Base-by-base conservation (phyloP, 208 protist species). In the Entamoeba moshkovskii region DNA sequence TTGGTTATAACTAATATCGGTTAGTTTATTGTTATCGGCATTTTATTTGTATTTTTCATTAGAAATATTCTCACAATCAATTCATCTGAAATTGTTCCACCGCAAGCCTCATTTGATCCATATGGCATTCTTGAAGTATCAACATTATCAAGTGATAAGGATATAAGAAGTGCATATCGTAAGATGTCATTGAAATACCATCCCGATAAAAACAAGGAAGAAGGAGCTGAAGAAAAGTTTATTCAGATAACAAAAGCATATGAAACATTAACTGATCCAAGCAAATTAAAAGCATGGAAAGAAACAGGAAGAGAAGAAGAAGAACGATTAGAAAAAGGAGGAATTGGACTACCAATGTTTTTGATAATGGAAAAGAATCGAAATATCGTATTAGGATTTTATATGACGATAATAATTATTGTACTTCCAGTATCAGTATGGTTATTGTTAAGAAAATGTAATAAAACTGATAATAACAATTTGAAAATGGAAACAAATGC, bases 221-320 rank as follows among this genome's bases (percentile, higher is more conserved):
- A 29, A 46, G 91, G 18, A 33, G 91, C 91, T 92, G 91, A 92
- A 92, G 73, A 92, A 92, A 92, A 44, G 42, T 92, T 92, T 45
- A 92, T 92, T 42, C 38, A 92, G 6, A 46, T 92, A 16, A 45
- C 73, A 38, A 45, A 42, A 45, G 73, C 73, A 25, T 92, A 92
- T 92, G 73, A 92, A 45, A 45, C 38, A 29, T 22, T 92, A 38
- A 45, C 73, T 25, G 73, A 92, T 45, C 59, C 59, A 42, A 11
- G 6, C 22, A 73, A 73, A 73, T 13, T 73, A 73, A 73, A 73
- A 73, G 29, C 1, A 42, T 73, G 59, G 59, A 25, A 38, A 25
- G 59, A 73, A 73, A 73, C 59, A 38, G 59, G 59, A 73, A 73
- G n/a, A 25, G 59, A 73, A 73, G 59, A 73, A 38, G 59, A 8